Evolutionary conservation across 2,329 filamentous ascomycete genomes (phyloP), one percentile per base, ranked within the genome.

Genomic region (Scopulariopsis brevicaulis): DNA sequence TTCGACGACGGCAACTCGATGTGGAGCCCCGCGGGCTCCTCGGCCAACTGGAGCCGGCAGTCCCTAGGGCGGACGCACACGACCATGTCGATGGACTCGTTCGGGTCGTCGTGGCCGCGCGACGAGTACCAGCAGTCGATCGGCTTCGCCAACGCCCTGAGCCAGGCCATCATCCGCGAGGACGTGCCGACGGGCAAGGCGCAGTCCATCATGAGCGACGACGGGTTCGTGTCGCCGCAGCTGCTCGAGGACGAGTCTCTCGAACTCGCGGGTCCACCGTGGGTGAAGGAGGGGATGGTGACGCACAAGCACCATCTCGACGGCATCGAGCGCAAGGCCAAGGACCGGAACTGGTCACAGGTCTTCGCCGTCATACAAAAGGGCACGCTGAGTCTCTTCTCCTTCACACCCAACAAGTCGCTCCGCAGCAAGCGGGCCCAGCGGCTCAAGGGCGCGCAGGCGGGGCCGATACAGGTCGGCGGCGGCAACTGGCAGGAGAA

Each of bases 401-500:
- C 91, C 0, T 99, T 99, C 73, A 87, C 85, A 53, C 80, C 84
- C n/a, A 85, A 84, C 62, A 94, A 94, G 69, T 89, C 88, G 1
- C 75, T 85, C 64, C 80, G 85, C 37, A 59, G 37, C 52, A 84
- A 82, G 62, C 76, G 79, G 56, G 71, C 73, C 43, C 74, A 76
- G 24, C 72, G 77, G 59, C 77, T 76, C 60, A 71, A 76, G 56
- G 77, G 76, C 59, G 79, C 80, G 11, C 84, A 48, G 12, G 22
- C n/a, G 18, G 46, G 46, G 5, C 62, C 83, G 14, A 82, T 85
- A 32, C 80, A 88, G 7, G 94, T 97, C 2, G 94, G 94, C 63
- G 94, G 94, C 60, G 94, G 94, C 25, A 97, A 99, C 70, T 99
- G 94, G 94, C 93, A 93, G 70, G 92, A 96, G 64, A 97, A 96